These are phyloP conservation scores for Kwoniella europaea DNA, from an alignment of 768 basidiomycete species.

Conservation along the genomic window DNA sequence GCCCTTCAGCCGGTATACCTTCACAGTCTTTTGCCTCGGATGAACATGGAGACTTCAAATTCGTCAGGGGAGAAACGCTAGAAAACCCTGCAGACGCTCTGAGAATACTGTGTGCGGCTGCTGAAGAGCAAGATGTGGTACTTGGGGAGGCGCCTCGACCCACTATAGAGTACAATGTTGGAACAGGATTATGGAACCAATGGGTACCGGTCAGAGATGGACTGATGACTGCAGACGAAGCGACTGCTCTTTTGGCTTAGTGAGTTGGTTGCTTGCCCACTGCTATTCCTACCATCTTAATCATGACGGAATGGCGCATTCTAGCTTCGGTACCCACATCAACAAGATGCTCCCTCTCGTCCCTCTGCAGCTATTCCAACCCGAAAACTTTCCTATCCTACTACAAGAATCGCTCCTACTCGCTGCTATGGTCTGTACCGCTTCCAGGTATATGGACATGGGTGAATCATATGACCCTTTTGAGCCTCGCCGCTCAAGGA, in stretches of 20 bases:
- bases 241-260: conserved; percentile 3
- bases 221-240: conserved; percentile 8
- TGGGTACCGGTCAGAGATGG: conserved; percentile 16
- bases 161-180: neutral
- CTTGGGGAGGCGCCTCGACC: neutral
- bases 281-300: too few species aligned
- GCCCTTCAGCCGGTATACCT: neutral
- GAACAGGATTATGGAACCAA: conserved; percentile 16
- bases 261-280: neutral
- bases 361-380: conserved; percentile 7
- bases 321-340: conserved; percentile 7
- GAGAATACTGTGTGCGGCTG: conserved; percentile 11
- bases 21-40: neutral
- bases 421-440: conserved; percentile 9
- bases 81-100: conserved; percentile 11
- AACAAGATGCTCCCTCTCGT: conserved; percentile 5
- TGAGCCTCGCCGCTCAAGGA: neutral
- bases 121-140: neutral
- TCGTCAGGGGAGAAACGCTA: conserved; percentile 6
- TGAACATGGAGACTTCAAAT: conserved; percentile 2
- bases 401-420: conserved; percentile 5
- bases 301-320: neutral
- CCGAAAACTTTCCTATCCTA: conserved; percentile 6
- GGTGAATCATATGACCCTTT: conserved; percentile 1
- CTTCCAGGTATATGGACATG: conserved; percentile 10